Conservation (phyloP, 495 filamentous ascomycete genomes). For the Aspergillus olivimuriae region DNA sequence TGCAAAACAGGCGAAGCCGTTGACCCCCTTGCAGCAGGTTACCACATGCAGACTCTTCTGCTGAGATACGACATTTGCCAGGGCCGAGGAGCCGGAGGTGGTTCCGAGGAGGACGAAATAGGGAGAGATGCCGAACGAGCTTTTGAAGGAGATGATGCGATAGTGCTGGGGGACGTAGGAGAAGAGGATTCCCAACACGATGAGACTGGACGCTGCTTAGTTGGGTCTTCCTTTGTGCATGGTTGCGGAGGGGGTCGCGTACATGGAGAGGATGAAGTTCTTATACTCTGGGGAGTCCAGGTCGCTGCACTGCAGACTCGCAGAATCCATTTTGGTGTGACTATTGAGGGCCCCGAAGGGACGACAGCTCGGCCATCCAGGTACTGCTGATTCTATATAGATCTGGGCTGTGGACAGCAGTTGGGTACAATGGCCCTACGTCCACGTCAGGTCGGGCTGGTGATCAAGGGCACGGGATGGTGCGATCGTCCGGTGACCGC, state of each 20-base stretch:
- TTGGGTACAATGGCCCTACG: no score
- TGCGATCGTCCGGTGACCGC: not conserved
- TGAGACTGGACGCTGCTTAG: constrained; percentile 48
- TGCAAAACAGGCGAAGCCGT: constrained; percentile 74
- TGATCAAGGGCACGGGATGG: not conserved
- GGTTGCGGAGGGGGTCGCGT: constrained; percentile 12
- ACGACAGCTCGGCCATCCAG: not conserved
- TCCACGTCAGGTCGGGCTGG: not conserved
- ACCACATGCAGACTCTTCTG: constrained; percentile 72
- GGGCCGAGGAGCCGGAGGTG: constrained; percentile 77
- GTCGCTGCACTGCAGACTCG: constrained; percentile 29
- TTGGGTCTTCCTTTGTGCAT: not conserved
- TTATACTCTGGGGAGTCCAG: constrained; percentile 44
- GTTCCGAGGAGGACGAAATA: constrained; percentile 89
- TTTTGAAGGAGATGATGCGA: constrained; percentile 78
- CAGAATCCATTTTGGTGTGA: constrained; percentile 18
- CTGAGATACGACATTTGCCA: constrained; percentile 85
- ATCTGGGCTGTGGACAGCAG: no score
- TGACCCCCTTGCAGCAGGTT: constrained; percentile 74
- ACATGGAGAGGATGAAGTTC: constrained; percentile 60
- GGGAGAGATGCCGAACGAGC: constrained; percentile 93
- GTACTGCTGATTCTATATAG: no score
- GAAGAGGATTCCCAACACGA: constrained; percentile 82
- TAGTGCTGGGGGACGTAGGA: constrained; percentile 94
- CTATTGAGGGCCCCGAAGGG: not conserved